phyloP scores from a whole-genome alignment of 208 protist genomes.

The Acanthamoeba rhysodes region DNA sequence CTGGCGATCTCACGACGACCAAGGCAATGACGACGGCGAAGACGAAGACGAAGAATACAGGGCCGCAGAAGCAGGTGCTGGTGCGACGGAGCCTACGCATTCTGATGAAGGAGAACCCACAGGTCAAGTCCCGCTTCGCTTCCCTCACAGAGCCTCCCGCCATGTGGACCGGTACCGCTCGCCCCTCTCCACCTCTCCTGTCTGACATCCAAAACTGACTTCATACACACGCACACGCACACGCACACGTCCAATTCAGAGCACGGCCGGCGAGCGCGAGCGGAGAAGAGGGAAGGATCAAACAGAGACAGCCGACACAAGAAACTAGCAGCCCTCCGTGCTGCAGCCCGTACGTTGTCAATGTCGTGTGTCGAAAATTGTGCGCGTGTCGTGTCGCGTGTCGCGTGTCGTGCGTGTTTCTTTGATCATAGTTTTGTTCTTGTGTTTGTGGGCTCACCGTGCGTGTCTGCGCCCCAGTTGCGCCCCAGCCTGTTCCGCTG shows the following conservation, averaged over 20 bases:
- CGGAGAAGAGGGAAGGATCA: not conserved
- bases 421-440: too few relatives aligned
- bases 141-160: not conserved
- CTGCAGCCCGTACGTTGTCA: not conserved
- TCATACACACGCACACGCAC: too few relatives aligned
- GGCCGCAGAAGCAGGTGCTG: not conserved
- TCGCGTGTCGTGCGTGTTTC: not conserved
- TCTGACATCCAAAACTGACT: too few relatives aligned
- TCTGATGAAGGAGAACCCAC: not conserved
- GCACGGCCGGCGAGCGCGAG: not conserved
- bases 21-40: too few relatives aligned
- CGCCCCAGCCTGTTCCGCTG: not conserved
- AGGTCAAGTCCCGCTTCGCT: conserved; percentile 16
- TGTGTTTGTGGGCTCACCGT: too few relatives aligned
- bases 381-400: not conserved
- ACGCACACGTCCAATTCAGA: not conserved
- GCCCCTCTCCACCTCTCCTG: not conserved
- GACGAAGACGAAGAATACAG: not conserved
- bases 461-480: not conserved
- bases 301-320: not conserved
- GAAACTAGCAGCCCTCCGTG: not conserved
- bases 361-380: too few relatives aligned
- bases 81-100: not conserved
- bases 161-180: not conserved
- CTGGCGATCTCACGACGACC: too few relatives aligned